phyloP scores from a whole-genome alignment of 1,139 yeast species.

The Taphrina betulina region DNA sequence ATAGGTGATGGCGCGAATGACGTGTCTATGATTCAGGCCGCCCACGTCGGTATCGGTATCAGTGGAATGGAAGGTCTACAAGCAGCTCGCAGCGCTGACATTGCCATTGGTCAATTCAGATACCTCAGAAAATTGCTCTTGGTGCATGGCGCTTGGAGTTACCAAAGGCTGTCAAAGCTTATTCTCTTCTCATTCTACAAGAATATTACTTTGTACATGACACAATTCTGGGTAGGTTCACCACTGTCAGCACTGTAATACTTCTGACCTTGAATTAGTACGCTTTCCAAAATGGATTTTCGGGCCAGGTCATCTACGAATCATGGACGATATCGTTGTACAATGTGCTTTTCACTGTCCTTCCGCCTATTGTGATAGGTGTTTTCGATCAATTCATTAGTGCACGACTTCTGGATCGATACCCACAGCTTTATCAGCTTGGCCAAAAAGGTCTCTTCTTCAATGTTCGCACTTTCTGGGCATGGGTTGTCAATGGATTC shows the following conservation, averaged over 20 bases:
- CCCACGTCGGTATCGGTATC: conserved; percentile 97
- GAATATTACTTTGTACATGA: conserved; percentile 91
- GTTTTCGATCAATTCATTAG: conserved; percentile 95
- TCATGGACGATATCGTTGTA: conserved; percentile 97
- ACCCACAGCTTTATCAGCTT: conserved; percentile 86
- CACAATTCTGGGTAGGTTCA: conserved; percentile 74
- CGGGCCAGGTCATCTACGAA: conserved; percentile 94
- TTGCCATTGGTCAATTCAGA: conserved; percentile 93
- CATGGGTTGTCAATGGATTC: conserved; percentile 94
- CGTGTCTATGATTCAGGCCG: conserved; percentile 98
- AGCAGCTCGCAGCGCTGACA: conserved; percentile 97
- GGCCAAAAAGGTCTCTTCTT: conserved; percentile 88
- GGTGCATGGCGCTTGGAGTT: conserved; percentile 98
- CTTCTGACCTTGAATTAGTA: conserved; percentile 44
- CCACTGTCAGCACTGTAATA: not conserved
- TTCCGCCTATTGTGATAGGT: conserved; percentile 95
- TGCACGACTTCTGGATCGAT: conserved; percentile 81
- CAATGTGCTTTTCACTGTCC: conserved; percentile 90
- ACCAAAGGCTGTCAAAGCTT: conserved; percentile 88
- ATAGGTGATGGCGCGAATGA: conserved; percentile 99
- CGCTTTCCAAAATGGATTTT: conserved; percentile 85
- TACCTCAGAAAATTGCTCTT: conserved; percentile 75
- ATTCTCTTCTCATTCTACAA: conserved; percentile 93
- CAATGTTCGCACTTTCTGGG: conserved; percentile 91
- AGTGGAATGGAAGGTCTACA: conserved; percentile 99